Evolutionary conservation across 306 rosid species (phyloP), one percentile per base, ranked within the genome.

Genomic region (Trifolium repens): DNA sequence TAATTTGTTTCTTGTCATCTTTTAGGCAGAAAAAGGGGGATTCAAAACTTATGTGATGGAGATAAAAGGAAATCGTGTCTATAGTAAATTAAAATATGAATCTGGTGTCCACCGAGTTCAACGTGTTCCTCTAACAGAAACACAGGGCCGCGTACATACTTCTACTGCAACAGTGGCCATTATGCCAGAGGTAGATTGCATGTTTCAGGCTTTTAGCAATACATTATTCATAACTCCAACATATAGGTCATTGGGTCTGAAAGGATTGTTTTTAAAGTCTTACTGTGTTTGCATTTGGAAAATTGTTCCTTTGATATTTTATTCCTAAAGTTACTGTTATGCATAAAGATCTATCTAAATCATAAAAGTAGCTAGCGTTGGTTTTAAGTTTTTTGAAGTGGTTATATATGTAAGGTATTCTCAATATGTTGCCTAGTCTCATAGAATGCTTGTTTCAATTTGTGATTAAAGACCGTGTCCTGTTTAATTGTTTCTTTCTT

Each of bases 51-150:
- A 50, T 77, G 99, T 92, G 90, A 86, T 92, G 97, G 99, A 94
- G 86, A 81, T 94, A 50, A 94, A 94, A 78, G 99, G 99, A 78
- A 89, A 80, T 0, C 84, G 90, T 79, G 97, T 94, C 77, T 92
- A 92, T 87, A 94, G 97, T 81, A 94, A 92, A 88, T 84, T 94
- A 76, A 92, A 92, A 85, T 94, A 85, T 9, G 99, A 94, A 80
- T 92, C 99, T 46, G 99, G 99, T 73, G 99, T 94, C 78, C 99
- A 94, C 59, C 90, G 99, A 64, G 99, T 94, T 79, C 99, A 94
- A 80, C 96, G 99, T 39, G 99, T 94, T 85, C 99, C 99, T 62
- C 93, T 87, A 74, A 94, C 99, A 53, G 99, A 94, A 82, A 62
- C 96, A 43, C 99, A 94, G 81, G 99, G 99, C 26, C 92, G 99